Base-by-base conservation (phyloP, 2,329 filamentous ascomycete species). In the Colletotrichum karsti region DNA sequence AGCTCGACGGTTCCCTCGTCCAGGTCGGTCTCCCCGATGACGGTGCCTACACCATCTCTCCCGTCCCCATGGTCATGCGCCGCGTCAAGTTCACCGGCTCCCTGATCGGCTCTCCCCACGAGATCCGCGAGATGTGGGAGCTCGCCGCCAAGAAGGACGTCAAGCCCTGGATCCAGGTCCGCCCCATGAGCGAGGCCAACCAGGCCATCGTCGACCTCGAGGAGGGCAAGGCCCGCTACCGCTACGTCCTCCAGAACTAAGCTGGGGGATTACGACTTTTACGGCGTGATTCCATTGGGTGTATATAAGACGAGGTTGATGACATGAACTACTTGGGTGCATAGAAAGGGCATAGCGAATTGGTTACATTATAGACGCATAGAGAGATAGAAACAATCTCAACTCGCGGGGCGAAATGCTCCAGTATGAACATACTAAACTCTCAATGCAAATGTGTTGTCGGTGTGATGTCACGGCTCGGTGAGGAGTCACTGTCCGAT, bases 41-140 rank as follows among this genome's bases (percentile, higher is more conserved):
- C 26, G 51, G 51, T 30, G 59, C 57, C 44, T 54, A 65, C 22
- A 62, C 67, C 35, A 84, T 90, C 70, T 81, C 80, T 70, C 86
- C 86, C 3, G 87, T 85, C 69, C 78, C 83, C 18, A 75, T 92
- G 71, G 88, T 91, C 48, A 80, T 78, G 48, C 90, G 89, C 73
- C 85, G 85, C 3, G 76, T 82, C 35, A 84, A 82, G 72, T 76
- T 89, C 20, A 83, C 82, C 0, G 87, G 86, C 24, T 78, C 76
- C 53, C 54, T 76, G 46, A 78, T 89, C 69, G 86, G 87, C 0
- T 81, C 81, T 22, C 87, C 87, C 0, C 74, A 75, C 20, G 84
- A 90, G 70, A 90, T 90, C 48, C 79, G 83, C 57, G 85, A 88
- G 73, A 90, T 91, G 88, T 75, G 91, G 57, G 71, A 84, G 66